Base-by-base conservation (phyloP, 2,329 filamentous ascomycete genomes). In the Plectosphaerella sp. region DNA sequence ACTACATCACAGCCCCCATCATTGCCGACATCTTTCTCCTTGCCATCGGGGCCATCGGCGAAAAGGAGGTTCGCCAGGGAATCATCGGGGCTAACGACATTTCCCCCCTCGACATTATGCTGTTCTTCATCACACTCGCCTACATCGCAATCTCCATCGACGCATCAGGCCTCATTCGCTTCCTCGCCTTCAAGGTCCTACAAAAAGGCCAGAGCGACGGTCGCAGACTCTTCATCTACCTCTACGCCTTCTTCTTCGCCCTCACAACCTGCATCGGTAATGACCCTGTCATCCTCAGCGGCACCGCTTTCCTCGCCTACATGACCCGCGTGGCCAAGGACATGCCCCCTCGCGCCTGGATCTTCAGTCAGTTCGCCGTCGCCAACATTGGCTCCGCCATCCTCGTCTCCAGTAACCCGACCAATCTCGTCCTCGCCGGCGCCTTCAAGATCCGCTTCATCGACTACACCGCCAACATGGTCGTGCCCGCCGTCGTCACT, bases 71-170 rank as follows among this genome's bases (percentile, higher is more conserved):
- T 1, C 72, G 78, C 16, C 86, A 82, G 59, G 87, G 87, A 2
- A 89, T 82, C 0, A 66, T 87, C 9, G 86, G 86, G 1, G 74
- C 83, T 1, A 71, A 88, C 60, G 73, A 83, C 59, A 89, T 90
- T 58, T 73, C 74, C 2, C 87, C 87, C 0, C 76, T 87, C 58
- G 85, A 89, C 54, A 88, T 89, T 54, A 88, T 90, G 84, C 70
- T 75, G 15, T 90, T 90, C 68, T 90, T 91, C 69, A 72, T 90
- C 43, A 87, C 85, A 0, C 65, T 89, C 42, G 86, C 87, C 4
- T 90, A 90, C 60, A 88, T 90, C 53, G 86, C 87, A 45, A 88
- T 90, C 46, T 89, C 86, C 0, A 87, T 90, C 54, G 87, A 90
- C 57, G 86, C 87, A 3, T 89, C 87, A 0, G 87, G 87, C 5